Evolutionary conservation across 2,329 filamentous ascomycete genomes (phyloP).

Genomic region (Metarhizium sp.): DNA sequence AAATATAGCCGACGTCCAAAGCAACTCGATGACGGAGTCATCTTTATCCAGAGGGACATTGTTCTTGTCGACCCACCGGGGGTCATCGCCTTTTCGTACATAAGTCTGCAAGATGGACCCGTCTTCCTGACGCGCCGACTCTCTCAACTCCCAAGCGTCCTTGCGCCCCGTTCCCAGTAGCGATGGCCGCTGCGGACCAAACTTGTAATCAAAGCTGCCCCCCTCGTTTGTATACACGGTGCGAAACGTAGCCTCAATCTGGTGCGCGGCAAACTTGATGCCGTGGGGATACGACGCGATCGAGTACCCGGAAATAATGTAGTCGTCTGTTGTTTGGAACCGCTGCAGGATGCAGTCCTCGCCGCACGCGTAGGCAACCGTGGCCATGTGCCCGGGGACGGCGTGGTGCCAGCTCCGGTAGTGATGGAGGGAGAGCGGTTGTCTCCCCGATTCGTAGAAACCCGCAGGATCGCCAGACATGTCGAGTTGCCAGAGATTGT

Average conservation of each 20-base stretch:
- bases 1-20: not conserved
- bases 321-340: slow-evolving; percentile 44
- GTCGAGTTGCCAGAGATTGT: slow-evolving; percentile 51
- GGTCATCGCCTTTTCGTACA: not conserved
- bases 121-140: slow-evolving; percentile 13
- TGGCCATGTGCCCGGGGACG: slow-evolving; percentile 43
- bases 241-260: slow-evolving; percentile 40
- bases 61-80: not conserved
- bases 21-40: not conserved
- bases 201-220: slow-evolving; percentile 39
- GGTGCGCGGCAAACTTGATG: not conserved
- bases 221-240: slow-evolving; percentile 32
- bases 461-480: slow-evolving; percentile 49
- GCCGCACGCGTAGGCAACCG: slow-evolving; percentile 50
- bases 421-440: slow-evolving; percentile 52
- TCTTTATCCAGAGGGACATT: not conserved
- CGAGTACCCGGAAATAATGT: not conserved
- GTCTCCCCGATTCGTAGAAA: slow-evolving; percentile 52
- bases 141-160: slow-evolving; percentile 42
- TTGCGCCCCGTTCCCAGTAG: slow-evolving; percentile 38
- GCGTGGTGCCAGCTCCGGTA: slow-evolving; percentile 52
- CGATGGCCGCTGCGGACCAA: slow-evolving; percentile 37
- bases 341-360: slow-evolving; percentile 13
- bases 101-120: not conserved
- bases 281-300: too few species aligned